A percentile compares a stretch with the other conserved stretches of the same genome.
Conservation (phyloP, 73 alveolate genomes). For the Paramecium sonneborni region DNA sequence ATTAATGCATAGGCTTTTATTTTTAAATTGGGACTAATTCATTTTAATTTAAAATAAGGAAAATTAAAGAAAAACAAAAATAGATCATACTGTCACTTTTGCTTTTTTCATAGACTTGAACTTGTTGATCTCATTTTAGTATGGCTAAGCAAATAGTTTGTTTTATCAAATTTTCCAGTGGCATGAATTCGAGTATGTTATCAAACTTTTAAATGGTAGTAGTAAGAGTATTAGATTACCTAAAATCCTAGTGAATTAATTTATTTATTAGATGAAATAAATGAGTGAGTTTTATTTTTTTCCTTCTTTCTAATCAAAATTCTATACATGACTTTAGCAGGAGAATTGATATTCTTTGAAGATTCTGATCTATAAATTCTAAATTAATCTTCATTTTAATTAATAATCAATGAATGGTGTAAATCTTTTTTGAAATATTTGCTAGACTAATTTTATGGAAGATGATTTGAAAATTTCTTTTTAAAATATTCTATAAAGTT, state of each 20-base stretch:
- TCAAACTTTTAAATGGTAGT: not conserved
- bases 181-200: conserved; percentile 16
- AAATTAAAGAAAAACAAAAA: not conserved
- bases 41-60: not conserved
- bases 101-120: not conserved
- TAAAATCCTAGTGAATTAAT: not conserved
- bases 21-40: not conserved
- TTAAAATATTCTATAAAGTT: conserved; percentile 4
- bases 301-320: not conserved
- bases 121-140: conserved; percentile 27
- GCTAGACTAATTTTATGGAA: conserved; percentile 2
- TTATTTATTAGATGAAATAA: conserved; percentile 2
- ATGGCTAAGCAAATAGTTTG: not conserved
- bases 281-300: not conserved
- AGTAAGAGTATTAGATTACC: not conserved
- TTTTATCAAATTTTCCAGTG: conserved; percentile 11
- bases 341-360: not conserved
- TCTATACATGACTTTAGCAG: not conserved
- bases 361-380: conserved; percentile 36
- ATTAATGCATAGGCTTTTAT: not conserved
- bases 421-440: not conserved
- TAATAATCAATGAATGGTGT: not conserved
- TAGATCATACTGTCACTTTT: not conserved
- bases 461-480: not conserved
- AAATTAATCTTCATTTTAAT: not conserved